Conservation (phyloP, 208 protist species). For the Leishmania tarentolae region DNA sequence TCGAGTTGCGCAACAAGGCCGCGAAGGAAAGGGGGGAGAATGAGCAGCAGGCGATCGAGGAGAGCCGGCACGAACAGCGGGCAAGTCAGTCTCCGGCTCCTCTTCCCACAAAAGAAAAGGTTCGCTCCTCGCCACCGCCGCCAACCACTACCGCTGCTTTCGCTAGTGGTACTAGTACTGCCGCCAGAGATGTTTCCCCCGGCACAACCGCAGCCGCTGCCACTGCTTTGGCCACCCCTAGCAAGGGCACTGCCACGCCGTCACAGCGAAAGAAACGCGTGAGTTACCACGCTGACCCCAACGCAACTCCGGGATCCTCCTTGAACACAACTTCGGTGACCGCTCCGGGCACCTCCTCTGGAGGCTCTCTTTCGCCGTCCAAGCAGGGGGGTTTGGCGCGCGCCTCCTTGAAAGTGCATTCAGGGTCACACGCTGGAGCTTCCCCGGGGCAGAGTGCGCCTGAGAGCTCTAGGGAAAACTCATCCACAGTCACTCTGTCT, state of each 20-base stretch:
- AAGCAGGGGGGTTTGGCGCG: constrained; percentile 4
- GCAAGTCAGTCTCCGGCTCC: constrained; percentile 55
- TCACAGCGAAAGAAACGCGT: constrained; percentile 21
- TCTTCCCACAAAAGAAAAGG: constrained; percentile 10
- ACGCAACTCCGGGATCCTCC: background rate
- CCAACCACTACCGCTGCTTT: background rate
- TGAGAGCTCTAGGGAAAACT: constrained; percentile 4
- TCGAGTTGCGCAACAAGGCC: constrained; percentile 54
- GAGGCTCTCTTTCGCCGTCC: background rate
- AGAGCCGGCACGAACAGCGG: constrained; percentile 49
- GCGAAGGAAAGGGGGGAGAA: constrained; percentile 44
- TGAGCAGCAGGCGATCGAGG: constrained; percentile 54
- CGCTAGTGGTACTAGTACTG: constrained; percentile 3
- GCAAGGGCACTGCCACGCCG: constrained; percentile 2
- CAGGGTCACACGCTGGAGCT: background rate
- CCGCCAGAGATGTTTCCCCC: constrained; percentile 2
- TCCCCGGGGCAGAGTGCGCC: background rate
- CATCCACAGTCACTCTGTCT: background rate
- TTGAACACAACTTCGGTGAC: background rate
- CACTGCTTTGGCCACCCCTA: constrained; percentile 1
- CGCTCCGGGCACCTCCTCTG: background rate
- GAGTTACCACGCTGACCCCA: constrained; percentile 30
- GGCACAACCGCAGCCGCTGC: background rate
- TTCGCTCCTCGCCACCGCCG: constrained; percentile 1
- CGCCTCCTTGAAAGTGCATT: constrained; percentile 16